Percentiles rank a stretch among this genome's conserved stretches.
Evolutionary conservation across 2,329 filamentous ascomycete species (phyloP).

Genomic region (Septoria petroselini): DNA sequence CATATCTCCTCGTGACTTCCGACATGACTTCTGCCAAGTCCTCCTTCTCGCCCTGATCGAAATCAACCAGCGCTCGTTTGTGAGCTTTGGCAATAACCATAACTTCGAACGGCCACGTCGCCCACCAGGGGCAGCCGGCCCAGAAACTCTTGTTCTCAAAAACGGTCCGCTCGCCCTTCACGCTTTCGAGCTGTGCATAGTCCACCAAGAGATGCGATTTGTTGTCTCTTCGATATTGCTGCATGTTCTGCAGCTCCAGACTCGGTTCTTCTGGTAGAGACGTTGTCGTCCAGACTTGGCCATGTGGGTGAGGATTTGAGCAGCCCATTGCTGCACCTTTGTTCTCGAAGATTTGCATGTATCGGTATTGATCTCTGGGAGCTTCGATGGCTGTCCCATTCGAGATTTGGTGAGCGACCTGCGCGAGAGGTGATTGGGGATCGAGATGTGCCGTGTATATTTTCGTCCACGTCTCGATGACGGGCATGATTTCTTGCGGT

Average conservation of each 20-base stretch:
- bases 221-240: slow-evolving; percentile 72
- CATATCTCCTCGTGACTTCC: slow-evolving; percentile 85
- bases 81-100: slow-evolving; percentile 84
- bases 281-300: slow-evolving; percentile 93
- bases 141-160: slow-evolving; percentile 84
- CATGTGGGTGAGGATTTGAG: slow-evolving; percentile 96
- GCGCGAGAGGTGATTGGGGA: slow-evolving; percentile 62
- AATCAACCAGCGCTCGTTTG: slow-evolving; percentile 78
- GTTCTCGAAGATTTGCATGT: slow-evolving; percentile 99
- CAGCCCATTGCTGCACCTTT: slow-evolving; percentile 98
- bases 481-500: slow-evolving; percentile 70
- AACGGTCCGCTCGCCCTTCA: slow-evolving; percentile 80
- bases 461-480: slow-evolving; percentile 86
- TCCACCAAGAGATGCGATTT: slow-evolving; percentile 74
- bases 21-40: slow-evolving; percentile 80
- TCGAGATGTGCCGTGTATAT: slow-evolving; percentile 83
- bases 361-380: slow-evolving; percentile 76
- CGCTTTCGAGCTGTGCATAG: slow-evolving; percentile 77
- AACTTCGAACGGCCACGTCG: slow-evolving; percentile 93
- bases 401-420: slow-evolving; percentile 44
- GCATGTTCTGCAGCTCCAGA: slow-evolving; percentile 73
- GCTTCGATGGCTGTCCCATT: slow-evolving; percentile 46
- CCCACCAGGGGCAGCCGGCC: slow-evolving; percentile 95
- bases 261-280: slow-evolving; percentile 84
- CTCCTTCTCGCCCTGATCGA: slow-evolving; percentile 66